Evolutionary conservation across 176 grass and related monocot genomes (phyloP).

Genomic region (Bromus sterilis): DNA sequence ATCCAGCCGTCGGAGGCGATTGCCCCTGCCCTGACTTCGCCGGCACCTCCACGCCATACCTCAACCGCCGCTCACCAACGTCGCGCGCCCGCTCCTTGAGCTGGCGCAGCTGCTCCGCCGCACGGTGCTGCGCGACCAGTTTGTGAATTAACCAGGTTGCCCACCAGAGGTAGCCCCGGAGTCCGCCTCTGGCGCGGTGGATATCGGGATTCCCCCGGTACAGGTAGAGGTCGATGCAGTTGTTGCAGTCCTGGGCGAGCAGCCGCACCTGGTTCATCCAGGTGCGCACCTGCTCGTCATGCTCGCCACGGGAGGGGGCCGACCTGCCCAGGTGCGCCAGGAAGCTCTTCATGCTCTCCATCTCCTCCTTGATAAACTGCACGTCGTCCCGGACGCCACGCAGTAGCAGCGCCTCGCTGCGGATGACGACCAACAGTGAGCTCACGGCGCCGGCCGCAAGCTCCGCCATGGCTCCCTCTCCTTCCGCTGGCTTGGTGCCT

Average conservation of each 20-base stretch:
- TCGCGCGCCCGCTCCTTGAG: not conserved
- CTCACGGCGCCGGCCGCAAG: not conserved
- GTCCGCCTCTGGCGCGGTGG: not conserved
- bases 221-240: not conserved
- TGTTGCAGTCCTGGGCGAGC: not conserved
- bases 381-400: not conserved
- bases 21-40: not conserved
- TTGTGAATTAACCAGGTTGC: not conserved
- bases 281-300: not conserved
- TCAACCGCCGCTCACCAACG: not conserved
- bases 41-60: not conserved
- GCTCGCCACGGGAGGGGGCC: not conserved
- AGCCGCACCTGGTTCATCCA: constrained; percentile 8
- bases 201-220: not conserved
- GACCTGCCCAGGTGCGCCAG: not conserved
- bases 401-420: not conserved
- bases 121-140: not conserved
- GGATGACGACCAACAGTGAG: not conserved
- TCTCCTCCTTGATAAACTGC: not conserved
- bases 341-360: constrained; percentile 17
- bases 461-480: not conserved
- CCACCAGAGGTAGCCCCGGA: not conserved
- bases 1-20: too few relatives aligned
- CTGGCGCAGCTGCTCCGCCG: not conserved
- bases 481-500: not conserved